phyloP scores from a whole-genome alignment of 1,284 basidiomycete genomes.

The Nidula niveotomentosa region DNA sequence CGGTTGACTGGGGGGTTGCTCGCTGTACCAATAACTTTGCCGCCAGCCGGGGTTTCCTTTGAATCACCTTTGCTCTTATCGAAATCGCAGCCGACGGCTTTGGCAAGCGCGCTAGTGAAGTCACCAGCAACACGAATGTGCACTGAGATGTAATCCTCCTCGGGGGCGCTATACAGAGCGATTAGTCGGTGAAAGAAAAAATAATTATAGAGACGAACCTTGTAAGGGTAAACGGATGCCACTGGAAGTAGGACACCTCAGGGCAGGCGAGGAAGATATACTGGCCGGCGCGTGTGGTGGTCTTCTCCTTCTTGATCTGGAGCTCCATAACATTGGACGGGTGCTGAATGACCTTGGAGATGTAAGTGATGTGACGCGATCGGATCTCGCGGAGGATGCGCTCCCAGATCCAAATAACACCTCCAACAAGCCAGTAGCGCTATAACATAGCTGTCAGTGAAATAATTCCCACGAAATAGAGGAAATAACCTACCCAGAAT shows the following conservation, averaged over 20 bases:
- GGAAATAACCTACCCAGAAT: constrained; percentile 73
- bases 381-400: constrained; percentile 86
- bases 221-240: constrained; percentile 92
- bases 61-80: constrained; percentile 47
- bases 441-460: constrained; percentile 22
- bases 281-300: constrained; percentile 75
- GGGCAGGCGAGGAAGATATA: constrained; percentile 90
- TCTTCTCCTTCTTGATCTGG: constrained; percentile 93
- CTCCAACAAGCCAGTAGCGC: constrained; percentile 89
- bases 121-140: constrained; percentile 88
- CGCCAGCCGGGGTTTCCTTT: constrained; percentile 40
- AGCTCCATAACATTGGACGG: constrained; percentile 89
- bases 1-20: constrained; percentile 65
- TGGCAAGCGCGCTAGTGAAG: constrained; percentile 80
- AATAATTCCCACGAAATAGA: constrained; percentile 2
- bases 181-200: constrained; percentile 1
- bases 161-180: constrained; percentile 60
- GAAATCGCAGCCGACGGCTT: constrained; percentile 83
- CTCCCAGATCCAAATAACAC: constrained; percentile 81
- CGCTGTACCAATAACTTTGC: constrained; percentile 57
- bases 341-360: constrained; percentile 92
- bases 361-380: constrained; percentile 84
- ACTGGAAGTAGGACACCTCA: constrained; percentile 89
- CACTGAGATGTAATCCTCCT: constrained; percentile 89
- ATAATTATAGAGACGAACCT: constrained; percentile 36